phyloP scores from a whole-genome alignment of 1,139 yeast species.

The Martiniozyma asiatica region DNA sequence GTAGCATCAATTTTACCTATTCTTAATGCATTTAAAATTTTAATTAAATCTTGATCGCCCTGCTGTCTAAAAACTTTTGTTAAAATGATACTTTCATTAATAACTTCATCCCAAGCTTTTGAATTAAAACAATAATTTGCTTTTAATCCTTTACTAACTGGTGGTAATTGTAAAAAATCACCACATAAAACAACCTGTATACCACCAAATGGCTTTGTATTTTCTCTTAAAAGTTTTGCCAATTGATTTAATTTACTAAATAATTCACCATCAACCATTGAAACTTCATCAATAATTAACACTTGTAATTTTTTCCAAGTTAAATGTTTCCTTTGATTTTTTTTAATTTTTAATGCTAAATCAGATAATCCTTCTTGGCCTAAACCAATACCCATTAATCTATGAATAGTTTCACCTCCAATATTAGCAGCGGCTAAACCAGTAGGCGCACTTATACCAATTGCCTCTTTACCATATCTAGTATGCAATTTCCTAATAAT shows the following conservation, averaged over 20 bases:
- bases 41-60: conserved; percentile 66
- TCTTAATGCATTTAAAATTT: conserved; percentile 82
- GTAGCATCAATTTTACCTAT: conserved; percentile 49
- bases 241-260: conserved; percentile 60
- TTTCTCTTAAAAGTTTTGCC: conserved; percentile 44
- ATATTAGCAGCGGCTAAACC: conserved; percentile 86
- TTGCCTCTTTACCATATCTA: conserved; percentile 29
- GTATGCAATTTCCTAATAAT: conserved; percentile 37
- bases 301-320: conserved; percentile 58
- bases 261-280: conserved; percentile 75
- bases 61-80: conserved; percentile 84
- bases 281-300: conserved; percentile 72
- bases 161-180: conserved; percentile 86
- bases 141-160: conserved; percentile 36
- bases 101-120: conserved; percentile 53
- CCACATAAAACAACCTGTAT: conserved; percentile 79
- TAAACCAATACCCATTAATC: conserved; percentile 68
- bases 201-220: conserved; percentile 66
- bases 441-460: conserved; percentile 84
- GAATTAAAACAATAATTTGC: conserved; percentile 87
- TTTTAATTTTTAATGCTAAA: conserved; percentile 43
- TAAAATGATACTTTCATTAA: conserved; percentile 56
- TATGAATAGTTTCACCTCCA: conserved; percentile 73
- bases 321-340: conserved; percentile 38
- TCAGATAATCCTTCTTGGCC: conserved; percentile 32